A percentile compares a stretch with the other conserved stretches of the same genome.
phyloP scores from a whole-genome alignment of 2,329 filamentous ascomycete genomes.

The Colletotrichum phormii region DNA sequence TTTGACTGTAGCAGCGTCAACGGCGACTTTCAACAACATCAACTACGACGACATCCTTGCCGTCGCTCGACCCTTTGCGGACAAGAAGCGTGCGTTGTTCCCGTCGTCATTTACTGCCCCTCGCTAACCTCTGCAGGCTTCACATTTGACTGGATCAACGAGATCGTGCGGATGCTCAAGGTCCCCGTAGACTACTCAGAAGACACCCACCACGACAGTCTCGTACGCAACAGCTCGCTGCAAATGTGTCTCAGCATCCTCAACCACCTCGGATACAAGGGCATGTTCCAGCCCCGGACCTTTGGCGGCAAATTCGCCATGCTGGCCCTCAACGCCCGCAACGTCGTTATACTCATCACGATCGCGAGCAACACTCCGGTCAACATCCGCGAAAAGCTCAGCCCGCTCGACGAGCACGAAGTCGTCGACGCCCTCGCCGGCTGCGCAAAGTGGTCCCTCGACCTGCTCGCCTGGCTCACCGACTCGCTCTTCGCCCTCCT shows the following conservation, averaged over 20 bases:
- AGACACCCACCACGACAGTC: constrained; percentile 76
- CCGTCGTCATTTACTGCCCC: background rate
- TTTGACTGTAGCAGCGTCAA: constrained; percentile 65
- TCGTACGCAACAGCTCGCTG: constrained; percentile 79
- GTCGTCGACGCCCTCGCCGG: constrained; percentile 79
- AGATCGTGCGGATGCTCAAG: constrained; percentile 76
- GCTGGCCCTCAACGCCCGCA: constrained; percentile 79
- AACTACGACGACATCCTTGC: constrained; percentile 80
- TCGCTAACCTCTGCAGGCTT: constrained; percentile 58
- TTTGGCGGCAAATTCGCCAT: constrained; percentile 81
- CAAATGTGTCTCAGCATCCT: constrained; percentile 84
- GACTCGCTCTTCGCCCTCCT: constrained; percentile 69
- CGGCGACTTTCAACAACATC: constrained; percentile 56
- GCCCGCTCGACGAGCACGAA: constrained; percentile 75
- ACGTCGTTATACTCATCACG: constrained; percentile 74
- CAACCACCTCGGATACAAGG: constrained; percentile 80
- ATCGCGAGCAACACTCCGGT: constrained; percentile 70
- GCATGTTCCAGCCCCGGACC: constrained; percentile 69
- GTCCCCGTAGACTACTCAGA: constrained; percentile 85
- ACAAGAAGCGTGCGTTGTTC: constrained; percentile 48
- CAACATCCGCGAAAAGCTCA: constrained; percentile 65
- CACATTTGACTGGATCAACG: constrained; percentile 71
- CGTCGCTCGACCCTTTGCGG: constrained; percentile 66
- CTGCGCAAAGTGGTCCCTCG: constrained; percentile 82
- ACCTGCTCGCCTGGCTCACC: constrained; percentile 74